Percentiles rank a stretch among this genome's conserved stretches.
Conservation (phyloP, 805 yeast species). For the Vanderwaltozyma tropicalis region DNA sequence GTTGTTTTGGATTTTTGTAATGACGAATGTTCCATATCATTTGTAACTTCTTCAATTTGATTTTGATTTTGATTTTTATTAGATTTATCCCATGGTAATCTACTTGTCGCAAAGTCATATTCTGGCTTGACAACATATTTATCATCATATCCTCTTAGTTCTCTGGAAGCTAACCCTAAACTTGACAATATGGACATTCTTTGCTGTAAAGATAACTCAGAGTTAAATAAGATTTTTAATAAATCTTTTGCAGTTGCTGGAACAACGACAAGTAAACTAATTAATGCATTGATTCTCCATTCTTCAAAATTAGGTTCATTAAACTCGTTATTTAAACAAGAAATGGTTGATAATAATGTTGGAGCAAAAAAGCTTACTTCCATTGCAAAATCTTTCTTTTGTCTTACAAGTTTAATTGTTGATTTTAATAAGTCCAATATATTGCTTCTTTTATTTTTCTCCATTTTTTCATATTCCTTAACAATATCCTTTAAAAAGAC, state of each 20-base stretch:
- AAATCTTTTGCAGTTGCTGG: conserved; percentile 35
- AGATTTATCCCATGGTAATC: conserved; percentile 24
- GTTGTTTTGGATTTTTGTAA: conserved; percentile 5
- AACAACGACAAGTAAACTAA: conserved; percentile 50
- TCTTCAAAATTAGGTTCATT: conserved; percentile 52
- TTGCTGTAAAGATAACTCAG: conserved; percentile 76
- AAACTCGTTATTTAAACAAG: conserved; percentile 46
- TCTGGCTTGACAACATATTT: conserved; percentile 32
- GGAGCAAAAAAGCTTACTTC: conserved; percentile 53
- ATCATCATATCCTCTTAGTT: conserved; percentile 55
- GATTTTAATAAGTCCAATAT: conserved; percentile 34
- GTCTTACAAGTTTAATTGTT: conserved; percentile 46
- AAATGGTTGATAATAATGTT: conserved; percentile 40
- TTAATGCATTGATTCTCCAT: conserved; percentile 52
- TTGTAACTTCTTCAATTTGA: background rate
- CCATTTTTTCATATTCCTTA: conserved; percentile 39
- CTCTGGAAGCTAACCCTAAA: conserved; percentile 62
- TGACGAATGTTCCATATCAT: background rate
- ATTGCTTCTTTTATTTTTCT: conserved; percentile 19
- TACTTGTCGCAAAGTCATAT: conserved; percentile 27
- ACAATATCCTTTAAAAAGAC: conserved; percentile 70
- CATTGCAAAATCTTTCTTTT: conserved; percentile 47
- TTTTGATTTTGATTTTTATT: background rate
- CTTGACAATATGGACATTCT: conserved; percentile 60
- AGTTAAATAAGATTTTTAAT: conserved; percentile 41